Percentiles rank a stretch among this genome's conserved stretches.
These are phyloP conservation scores for Scleromitrula shiraiana DNA, from an alignment of 2,329 filamentous ascomycete genomes.

Conservation along the genomic window DNA sequence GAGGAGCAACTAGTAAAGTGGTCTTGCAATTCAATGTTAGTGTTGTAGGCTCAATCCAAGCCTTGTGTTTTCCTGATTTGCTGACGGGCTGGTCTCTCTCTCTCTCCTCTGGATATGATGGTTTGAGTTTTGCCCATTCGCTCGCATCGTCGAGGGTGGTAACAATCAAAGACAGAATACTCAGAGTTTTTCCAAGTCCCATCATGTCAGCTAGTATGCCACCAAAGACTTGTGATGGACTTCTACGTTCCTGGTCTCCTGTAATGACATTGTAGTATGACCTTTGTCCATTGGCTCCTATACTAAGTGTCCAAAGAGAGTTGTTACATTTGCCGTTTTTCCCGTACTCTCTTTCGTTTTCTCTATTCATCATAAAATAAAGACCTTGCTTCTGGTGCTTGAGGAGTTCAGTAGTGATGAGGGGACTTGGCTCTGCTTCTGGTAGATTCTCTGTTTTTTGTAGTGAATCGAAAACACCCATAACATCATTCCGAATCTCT, in stretches of 20 bases:
- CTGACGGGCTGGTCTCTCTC: constrained; percentile 25
- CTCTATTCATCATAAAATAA: constrained; percentile 74
- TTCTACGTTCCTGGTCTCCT: constrained; percentile 50
- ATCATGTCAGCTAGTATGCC: constrained; percentile 81
- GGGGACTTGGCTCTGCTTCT: constrained; percentile 55
- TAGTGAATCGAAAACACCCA: constrained; percentile 81
- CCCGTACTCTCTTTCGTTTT: constrained; percentile 55
- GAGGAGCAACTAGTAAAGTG: constrained; percentile 79
- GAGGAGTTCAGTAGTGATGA: constrained; percentile 62
- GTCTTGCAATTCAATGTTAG: constrained; percentile 63
- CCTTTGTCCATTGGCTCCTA: constrained; percentile 46
- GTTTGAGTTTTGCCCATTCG: constrained; percentile 49
- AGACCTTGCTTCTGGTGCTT: constrained; percentile 86
- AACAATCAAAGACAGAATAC: constrained; percentile 70
- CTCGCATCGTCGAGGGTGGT: constrained; percentile 54
- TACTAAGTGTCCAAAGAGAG: constrained; percentile 68
- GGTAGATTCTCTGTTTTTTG: constrained; percentile 68
- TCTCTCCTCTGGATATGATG: constrained; percentile 30
- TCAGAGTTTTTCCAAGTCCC: constrained; percentile 82
- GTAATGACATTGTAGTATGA: constrained; percentile 82
- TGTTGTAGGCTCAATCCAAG: constrained; percentile 30
- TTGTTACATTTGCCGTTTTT: constrained; percentile 53
- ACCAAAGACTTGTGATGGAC: constrained; percentile 60
- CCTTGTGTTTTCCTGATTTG: constrained; percentile 25
- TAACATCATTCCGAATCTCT: constrained; percentile 77